Evolutionary conservation across 345 rosid species (phyloP).

Genomic region (Mercurialis annua): DNA sequence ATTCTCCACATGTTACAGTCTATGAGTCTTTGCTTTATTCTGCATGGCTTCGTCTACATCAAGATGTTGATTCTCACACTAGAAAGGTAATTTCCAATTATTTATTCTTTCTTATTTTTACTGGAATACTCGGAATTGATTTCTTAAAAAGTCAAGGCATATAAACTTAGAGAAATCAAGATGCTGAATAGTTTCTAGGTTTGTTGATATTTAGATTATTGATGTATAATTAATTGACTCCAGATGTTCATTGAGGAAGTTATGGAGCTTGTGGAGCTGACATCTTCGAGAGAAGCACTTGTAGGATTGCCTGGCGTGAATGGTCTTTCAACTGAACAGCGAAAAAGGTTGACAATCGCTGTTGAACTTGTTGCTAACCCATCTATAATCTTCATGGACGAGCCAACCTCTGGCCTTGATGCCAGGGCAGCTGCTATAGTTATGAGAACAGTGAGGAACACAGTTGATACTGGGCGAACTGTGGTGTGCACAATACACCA

Average conservation of each 20-base stretch:
- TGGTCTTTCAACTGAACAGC: conserved; percentile 56
- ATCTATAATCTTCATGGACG: conserved; percentile 60
- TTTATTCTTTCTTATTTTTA: background rate
- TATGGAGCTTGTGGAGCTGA: conserved; percentile 47
- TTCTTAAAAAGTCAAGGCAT: background rate
- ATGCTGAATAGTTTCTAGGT: background rate
- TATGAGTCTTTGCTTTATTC: conserved; percentile 43
- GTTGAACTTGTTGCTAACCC: conserved; percentile 62
- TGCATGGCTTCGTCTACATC: conserved; percentile 39
- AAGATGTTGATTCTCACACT: conserved; percentile 23
- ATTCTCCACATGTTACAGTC: conserved; percentile 41
- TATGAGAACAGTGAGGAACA: conserved; percentile 55
- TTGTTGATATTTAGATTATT: conserved; percentile 4
- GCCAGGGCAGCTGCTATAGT: conserved; percentile 70
- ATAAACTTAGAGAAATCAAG: background rate
- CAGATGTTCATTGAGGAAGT: conserved; percentile 53
- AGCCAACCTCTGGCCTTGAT: conserved; percentile 60
- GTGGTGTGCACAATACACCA: conserved; percentile 61
- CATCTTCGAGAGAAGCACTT: conserved; percentile 37
- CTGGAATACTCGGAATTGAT: background rate
- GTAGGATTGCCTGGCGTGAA: conserved; percentile 44
- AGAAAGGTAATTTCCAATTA: conserved; percentile 8
- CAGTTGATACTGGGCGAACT: conserved; percentile 41
- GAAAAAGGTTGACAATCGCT: conserved; percentile 53
- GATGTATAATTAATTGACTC: conserved; percentile 1